These are phyloP conservation scores for Vitis hybrid DNA, from an alignment of 177 flowering plant species.

Conservation along the genomic window DNA sequence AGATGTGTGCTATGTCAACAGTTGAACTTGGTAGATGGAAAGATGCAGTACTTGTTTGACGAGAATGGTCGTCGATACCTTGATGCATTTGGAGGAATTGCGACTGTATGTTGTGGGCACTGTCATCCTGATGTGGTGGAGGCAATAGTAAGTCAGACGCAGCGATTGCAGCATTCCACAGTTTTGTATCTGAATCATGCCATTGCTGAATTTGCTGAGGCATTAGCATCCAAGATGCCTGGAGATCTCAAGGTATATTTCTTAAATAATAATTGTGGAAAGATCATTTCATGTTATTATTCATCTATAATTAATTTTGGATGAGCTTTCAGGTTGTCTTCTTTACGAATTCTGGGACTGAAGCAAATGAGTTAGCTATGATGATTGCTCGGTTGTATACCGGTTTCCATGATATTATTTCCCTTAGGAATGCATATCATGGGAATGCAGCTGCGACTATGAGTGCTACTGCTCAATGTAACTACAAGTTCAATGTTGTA, in stretches of 20 bases:
- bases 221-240: conserved; percentile 79
- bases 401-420: conserved; percentile 74
- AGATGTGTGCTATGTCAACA: conserved; percentile 14
- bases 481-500: conserved; percentile 75
- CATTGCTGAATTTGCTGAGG: conserved; percentile 90
- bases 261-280: too few species aligned
- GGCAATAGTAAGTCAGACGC: conserved; percentile 62
- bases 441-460: conserved; percentile 91
- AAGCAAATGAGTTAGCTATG: conserved; percentile 93
- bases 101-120: conserved; percentile 89
- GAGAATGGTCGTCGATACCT: conserved; percentile 79
- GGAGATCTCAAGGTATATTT: conserved; percentile 79
- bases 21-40: conserved; percentile 89
- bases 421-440: conserved; percentile 86
- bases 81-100: conserved; percentile 95
- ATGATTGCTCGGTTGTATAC: conserved; percentile 87
- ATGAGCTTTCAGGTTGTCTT: conserved; percentile 62
- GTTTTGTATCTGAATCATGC: conserved; percentile 72
- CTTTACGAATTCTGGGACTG: conserved; percentile 96
- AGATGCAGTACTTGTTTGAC: conserved; percentile 92
- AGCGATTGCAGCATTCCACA: conserved; percentile 81
- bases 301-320: too few species aligned
- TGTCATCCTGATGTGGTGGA: conserved; percentile 89
- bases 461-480: conserved; percentile 82
- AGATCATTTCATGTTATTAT: too few species aligned